phyloP scores from a whole-genome alignment of 176 grass and related monocot genomes.

The Metroxylon sagu region DNA sequence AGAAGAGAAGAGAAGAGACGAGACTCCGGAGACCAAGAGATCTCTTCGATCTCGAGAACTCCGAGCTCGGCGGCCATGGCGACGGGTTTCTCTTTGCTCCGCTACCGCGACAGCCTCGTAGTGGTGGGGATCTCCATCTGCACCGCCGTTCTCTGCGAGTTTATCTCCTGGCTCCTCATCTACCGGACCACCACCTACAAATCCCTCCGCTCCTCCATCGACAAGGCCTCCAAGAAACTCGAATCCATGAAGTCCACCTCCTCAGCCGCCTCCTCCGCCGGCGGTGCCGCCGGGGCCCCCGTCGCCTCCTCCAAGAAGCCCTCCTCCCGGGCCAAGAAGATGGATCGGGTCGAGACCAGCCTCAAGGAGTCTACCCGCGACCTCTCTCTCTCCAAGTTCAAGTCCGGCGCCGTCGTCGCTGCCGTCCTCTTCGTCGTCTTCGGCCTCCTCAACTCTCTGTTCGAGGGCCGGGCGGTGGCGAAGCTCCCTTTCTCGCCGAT shows the following conservation, averaged over 20 bases:
- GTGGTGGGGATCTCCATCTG: conserved; percentile 68
- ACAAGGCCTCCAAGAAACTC: conserved; percentile 86
- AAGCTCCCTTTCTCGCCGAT: conserved; percentile 81
- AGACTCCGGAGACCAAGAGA: no score
- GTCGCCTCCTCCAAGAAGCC: conserved; percentile 9
- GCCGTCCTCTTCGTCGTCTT: conserved; percentile 90
- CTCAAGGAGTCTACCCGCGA: conserved; percentile 91
- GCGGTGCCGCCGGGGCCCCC: conserved; percentile 5
- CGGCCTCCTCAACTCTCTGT: conserved; percentile 90
- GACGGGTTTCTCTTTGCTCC: conserved; percentile 36
- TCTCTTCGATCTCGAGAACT: no score
- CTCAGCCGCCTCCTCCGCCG: conserved; percentile 1
- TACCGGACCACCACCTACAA: conserved; percentile 95
- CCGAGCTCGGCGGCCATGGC: conserved; percentile 26
- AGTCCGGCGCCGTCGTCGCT: conserved; percentile 87
- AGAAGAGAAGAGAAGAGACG: no score
- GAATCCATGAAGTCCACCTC: conserved; percentile 71
- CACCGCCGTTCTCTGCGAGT: conserved; percentile 84
- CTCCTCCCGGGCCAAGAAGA: conserved; percentile 75
- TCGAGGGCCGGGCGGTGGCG: conserved; percentile 75
- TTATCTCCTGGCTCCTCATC: conserved; percentile 95
- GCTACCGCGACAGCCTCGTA: conserved; percentile 65
- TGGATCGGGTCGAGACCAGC: conserved; percentile 92
- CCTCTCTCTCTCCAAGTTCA: conserved; percentile 94
- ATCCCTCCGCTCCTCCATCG: conserved; percentile 88